These are phyloP conservation scores for Hondaea fermentalgiana DNA, from an alignment of 108 stramenopile genomes.

Conservation along the genomic window DNA sequence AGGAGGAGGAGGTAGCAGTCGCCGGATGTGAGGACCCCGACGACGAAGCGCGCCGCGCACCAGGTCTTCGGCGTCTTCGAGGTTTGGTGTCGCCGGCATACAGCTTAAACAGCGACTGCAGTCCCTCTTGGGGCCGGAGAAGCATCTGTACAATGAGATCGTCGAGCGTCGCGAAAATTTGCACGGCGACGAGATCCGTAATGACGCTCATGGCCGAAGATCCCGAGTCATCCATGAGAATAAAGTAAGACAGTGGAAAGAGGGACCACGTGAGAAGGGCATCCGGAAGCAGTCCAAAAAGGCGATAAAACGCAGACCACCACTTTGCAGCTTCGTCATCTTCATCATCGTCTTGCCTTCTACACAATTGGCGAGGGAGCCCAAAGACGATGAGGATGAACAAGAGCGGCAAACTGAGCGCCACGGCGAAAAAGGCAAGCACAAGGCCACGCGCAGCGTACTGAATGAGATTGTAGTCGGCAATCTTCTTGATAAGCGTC, in stretches of 20 bases:
- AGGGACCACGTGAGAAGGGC: not conserved
- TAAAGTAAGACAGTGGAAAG: not conserved
- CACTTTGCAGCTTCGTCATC: not conserved
- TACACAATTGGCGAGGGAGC: not conserved
- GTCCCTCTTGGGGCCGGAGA: not conserved
- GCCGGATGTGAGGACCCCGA: too few species aligned
- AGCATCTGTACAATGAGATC: slow-evolving; percentile 7
- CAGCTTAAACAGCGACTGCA: not conserved
- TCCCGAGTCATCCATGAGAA: not conserved
- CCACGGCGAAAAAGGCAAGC: not conserved
- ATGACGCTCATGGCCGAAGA: not conserved
- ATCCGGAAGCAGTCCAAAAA: not conserved
- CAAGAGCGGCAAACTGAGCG: not conserved
- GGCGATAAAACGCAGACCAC: not conserved
- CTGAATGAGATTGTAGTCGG: not conserved
- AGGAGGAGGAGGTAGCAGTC: too few species aligned
- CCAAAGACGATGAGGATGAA: not conserved
- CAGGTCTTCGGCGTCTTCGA: too few species aligned
- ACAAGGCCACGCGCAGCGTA: not conserved
- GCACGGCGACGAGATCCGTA: not conserved
- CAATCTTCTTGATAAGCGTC: not conserved
- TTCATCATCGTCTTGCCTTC: not conserved
- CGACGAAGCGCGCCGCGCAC: too few species aligned
- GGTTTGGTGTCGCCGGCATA: not conserved
- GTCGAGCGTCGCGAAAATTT: not conserved